Percentiles rank a stretch among this genome's conserved stretches.
Conservation (phyloP, 306 rosid genomes). For the peach (Prunus persica) region DNA sequence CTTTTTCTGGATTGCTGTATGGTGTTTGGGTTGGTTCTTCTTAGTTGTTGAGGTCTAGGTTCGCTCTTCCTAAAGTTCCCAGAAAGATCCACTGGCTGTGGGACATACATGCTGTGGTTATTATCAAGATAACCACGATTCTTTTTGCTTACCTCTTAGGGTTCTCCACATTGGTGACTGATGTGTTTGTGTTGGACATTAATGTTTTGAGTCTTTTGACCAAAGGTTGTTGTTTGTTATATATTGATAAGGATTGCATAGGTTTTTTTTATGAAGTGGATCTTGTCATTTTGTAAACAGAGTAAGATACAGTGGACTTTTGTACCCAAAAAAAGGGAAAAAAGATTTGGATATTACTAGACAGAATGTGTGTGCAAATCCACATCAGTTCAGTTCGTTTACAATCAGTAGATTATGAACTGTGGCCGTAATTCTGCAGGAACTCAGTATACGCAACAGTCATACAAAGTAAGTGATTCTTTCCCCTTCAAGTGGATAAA, state of each 20-base stretch:
- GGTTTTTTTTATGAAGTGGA: background rate
- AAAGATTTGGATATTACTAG: background rate
- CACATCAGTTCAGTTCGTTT: background rate
- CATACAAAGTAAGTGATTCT: conserved; percentile 98
- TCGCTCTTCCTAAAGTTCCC: too few species aligned
- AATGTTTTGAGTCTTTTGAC: background rate
- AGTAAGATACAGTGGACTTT: too few species aligned
- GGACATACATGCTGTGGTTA: too few species aligned
- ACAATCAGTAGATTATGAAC: background rate
- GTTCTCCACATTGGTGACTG: background rate
- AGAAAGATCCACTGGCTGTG: too few species aligned
- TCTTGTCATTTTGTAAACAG: background rate
- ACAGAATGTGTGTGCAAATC: background rate
- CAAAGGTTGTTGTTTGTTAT: background rate
- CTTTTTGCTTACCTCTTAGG: too few species aligned
- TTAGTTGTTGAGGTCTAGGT: too few species aligned
- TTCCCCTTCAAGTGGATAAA: conserved; percentile 98
- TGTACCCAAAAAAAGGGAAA: too few species aligned
- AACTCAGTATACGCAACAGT: conserved; percentile 87
- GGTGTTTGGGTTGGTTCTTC: too few species aligned
- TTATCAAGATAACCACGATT: too few species aligned
- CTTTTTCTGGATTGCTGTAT: background rate
- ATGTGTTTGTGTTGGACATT: background rate
- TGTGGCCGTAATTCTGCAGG: conserved; percentile 43
- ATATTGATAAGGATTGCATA: background rate